phyloP scores from a whole-genome alignment of 306 rosid genomes.

The Delonix regia region DNA sequence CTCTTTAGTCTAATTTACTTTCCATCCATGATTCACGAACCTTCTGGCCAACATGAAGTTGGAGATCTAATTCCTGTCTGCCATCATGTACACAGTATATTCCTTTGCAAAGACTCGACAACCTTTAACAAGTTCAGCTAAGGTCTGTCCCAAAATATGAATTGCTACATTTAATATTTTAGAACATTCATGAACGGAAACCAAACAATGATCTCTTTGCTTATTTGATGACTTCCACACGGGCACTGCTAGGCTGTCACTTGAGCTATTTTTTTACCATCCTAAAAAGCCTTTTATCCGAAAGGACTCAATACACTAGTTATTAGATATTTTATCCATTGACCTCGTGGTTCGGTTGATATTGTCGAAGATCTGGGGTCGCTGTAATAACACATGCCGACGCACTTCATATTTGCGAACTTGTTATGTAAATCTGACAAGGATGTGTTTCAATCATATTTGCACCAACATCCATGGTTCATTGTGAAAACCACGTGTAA shows the following conservation, averaged over 20 bases:
- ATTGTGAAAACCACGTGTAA: neutral
- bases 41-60: conserved; percentile 42
- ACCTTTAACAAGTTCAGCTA: conserved; percentile 16
- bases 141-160: conserved; percentile 38
- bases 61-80: conserved; percentile 40
- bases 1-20: neutral
- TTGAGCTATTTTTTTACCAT: conserved; percentile 46
- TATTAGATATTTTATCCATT: conserved; percentile 23
- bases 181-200: conserved; percentile 39
- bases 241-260: conserved; percentile 58
- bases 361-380: conserved; percentile 27
- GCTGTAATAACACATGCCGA: conserved; percentile 24
- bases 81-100: conserved; percentile 44
- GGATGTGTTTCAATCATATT: neutral
- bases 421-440: neutral
- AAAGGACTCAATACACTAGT: conserved; percentile 53
- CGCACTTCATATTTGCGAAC: conserved; percentile 25
- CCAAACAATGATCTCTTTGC: conserved; percentile 41
- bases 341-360: conserved; percentile 27
- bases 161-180: conserved; percentile 14
- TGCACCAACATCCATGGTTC: neutral
- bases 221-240: conserved; percentile 49
- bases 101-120: conserved; percentile 34
- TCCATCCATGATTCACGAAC: conserved; percentile 17
- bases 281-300: conserved; percentile 41